Conservation (phyloP, 2,329 filamentous ascomycete species). For the Nemania sp. region DNA sequence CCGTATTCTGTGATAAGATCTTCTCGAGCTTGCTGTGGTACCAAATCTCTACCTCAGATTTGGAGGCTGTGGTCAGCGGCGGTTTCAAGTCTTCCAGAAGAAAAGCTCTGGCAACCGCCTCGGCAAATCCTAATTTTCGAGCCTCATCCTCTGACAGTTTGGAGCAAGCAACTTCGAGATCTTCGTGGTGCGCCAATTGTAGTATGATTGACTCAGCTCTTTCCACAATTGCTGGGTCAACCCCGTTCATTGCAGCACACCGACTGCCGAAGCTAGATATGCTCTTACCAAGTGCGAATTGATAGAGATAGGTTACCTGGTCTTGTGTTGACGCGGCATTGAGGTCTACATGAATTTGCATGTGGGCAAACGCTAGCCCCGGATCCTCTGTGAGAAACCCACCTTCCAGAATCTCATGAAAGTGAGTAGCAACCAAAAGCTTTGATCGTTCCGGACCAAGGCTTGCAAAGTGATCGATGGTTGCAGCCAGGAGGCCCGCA, state of each 20-base stretch:
- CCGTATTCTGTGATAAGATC: constrained; percentile 21
- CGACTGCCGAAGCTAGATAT: constrained; percentile 81
- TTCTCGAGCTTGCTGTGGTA: constrained; percentile 34
- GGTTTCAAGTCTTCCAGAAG: constrained; percentile 48
- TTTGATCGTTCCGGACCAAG: constrained; percentile 54
- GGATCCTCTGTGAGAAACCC: constrained; percentile 56
- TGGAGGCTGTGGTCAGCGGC: constrained; percentile 16
- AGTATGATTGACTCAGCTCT: constrained; percentile 75
- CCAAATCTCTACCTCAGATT: constrained; percentile 17
- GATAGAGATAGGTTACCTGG: constrained; percentile 76
- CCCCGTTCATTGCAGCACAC: constrained; percentile 86
- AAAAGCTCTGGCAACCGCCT: constrained; percentile 61
- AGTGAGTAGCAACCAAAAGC: constrained; percentile 65
- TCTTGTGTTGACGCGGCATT: constrained; percentile 56
- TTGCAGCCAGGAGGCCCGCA: constrained; percentile 59
- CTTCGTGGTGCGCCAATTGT: constrained; percentile 71
- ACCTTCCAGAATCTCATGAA: constrained; percentile 73
- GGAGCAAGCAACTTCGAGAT: constrained; percentile 74
- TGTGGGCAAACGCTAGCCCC: constrained; percentile 65
- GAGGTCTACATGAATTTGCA: constrained; percentile 68
- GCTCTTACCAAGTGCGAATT: constrained; percentile 67
- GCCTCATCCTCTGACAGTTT: constrained; percentile 66
- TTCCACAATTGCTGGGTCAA: constrained; percentile 70
- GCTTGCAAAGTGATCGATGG: constrained; percentile 59
- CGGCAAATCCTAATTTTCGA: constrained; percentile 68